Base-by-base conservation (phyloP, 2,329 filamentous ascomycete genomes). In the Orbilia brochopaga region DNA sequence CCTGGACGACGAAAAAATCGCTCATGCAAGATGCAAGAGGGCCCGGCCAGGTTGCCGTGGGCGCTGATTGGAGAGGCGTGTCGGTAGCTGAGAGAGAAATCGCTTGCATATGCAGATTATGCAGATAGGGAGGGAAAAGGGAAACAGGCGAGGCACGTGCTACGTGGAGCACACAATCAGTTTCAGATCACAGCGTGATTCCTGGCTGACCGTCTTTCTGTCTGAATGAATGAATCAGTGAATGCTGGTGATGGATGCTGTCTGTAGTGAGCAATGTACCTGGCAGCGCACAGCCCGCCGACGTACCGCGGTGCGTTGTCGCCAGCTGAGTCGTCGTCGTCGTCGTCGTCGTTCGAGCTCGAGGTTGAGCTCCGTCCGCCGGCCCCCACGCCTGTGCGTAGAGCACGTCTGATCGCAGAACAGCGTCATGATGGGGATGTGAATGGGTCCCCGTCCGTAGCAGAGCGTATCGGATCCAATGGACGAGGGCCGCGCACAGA, bases 11-110 rank as follows among this genome's bases (percentile, higher is more conserved):
- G 59, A 60, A 70, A n/a, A 70, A 70, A 70, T 70, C 66, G 66
- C 66, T 70, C 66, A 70, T 70, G 66, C 66, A 70, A 70, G 66
- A 70, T 70, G 66, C 59, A 64, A 70, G 66, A 69, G 65, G 59
- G 58, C 54, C n/a, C 66, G 66, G 66, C 50, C 66, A 70, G 60
- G 53, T 58, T 64, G 66, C 66, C 66, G 66, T 55, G 46, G 58
- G 53, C 58, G 46, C 66, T 70, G 66, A 70, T 70, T 70, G 66
- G 66, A 48, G 44, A 70, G 66, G 66, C 54, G 63, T 51, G 59
- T 64, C 59, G 66, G 66, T 63, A 70, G 66, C 66, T 70, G 66
- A 70, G 66, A 61, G 57, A 70, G 66, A 70, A 70, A 70, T 70
- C 66, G 54, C 66, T 70, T 70, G 66, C 66, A 70, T 70, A 70